Evolutionary conservation across 2,329 filamentous ascomycete genomes (phyloP), one percentile per base, ranked within the genome.

Genomic region (Stagonosporopsis tanaceti): DNA sequence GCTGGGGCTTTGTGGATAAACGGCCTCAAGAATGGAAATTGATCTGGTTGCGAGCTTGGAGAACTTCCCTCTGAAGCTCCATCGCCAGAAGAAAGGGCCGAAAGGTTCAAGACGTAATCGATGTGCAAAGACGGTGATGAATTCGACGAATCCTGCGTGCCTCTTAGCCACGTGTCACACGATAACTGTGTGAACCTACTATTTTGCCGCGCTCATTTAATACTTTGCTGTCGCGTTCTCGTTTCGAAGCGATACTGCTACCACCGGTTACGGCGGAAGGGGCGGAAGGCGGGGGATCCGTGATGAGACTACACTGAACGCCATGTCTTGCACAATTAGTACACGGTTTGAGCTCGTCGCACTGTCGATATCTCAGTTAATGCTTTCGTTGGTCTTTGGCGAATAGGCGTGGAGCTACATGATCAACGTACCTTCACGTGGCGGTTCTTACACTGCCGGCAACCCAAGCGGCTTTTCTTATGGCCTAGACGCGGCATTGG

Each of bases 331-430:
- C 64, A 61, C 75, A 77, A 57, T 71, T 75, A 20, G 71, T 73
- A 53, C 75, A 77, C 11, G 75, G 75, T 53, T 71, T 75, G 30
- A 68, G 67, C 62, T 77, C 75, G 53, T 77, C 74, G 61, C 75
- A 77, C 75, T 77, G 55, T 20, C 9, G 27, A n/a, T 9, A n/a
- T n/a, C 27, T 52, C 39, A 56, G 53, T 41, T 42, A 28, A 34
- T 38, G 45, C 28, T 46, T 20, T 39, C n/a, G 27, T 46, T 47
- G 30, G 50, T 28, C 17, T 46, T 28, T 24, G 12, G 34, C 46
- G 47, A 44, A 50, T 25, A 30, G 40, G 44, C 30, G 53, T 59
- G 6, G 12, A 28, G 34, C 39, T 42, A 40, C 52, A 32, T 25
- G 35, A 30, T 37, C 4, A 45, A 60, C 69, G 50, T 61, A 76